phyloP scores from a whole-genome alignment of 192 early-diverging fungal genomes.

The Entomortierella lignicola region DNA sequence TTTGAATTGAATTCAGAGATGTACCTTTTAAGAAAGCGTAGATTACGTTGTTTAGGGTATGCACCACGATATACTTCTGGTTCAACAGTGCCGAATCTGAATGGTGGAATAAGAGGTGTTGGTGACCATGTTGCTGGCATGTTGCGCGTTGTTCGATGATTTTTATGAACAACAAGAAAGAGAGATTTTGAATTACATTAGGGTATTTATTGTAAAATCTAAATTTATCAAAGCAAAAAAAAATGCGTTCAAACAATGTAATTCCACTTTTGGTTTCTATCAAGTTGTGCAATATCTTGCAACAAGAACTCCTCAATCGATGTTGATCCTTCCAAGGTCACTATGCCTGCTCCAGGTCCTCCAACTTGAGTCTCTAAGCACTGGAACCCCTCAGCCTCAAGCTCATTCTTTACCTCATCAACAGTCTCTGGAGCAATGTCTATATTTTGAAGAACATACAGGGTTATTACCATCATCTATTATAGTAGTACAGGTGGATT shows the following conservation, averaged over 20 bases:
- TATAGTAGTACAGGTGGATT: too few relatives aligned
- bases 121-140: slow-evolving; percentile 47
- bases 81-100: slow-evolving; percentile 88
- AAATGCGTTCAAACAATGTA: slow-evolving; percentile 46
- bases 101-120: slow-evolving; percentile 77
- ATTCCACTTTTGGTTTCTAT: slow-evolving; percentile 16
- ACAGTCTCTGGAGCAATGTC: slow-evolving; percentile 56
- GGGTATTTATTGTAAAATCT: too few relatives aligned
- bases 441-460: slow-evolving; percentile 23
- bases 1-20: too few relatives aligned
- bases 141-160: slow-evolving; percentile 21
- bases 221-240: too few relatives aligned
- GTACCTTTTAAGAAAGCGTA: slow-evolving; percentile 85
- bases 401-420: slow-evolving; percentile 54
- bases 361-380: slow-evolving; percentile 82
- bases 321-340: slow-evolving; percentile 21
- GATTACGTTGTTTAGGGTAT: slow-evolving; percentile 89
- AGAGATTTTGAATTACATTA: too few relatives aligned
- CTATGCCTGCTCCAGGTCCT: slow-evolving; percentile 67
- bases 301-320: slow-evolving; percentile 39
- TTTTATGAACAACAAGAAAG: too few relatives aligned
- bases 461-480: too few relatives aligned
- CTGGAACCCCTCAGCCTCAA: slow-evolving; percentile 71
- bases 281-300: slow-evolving; percentile 27
- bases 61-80: slow-evolving; percentile 87